Base-by-base conservation (phyloP, 2,329 filamentous ascomycete genomes). In the Penicillium sp. region DNA sequence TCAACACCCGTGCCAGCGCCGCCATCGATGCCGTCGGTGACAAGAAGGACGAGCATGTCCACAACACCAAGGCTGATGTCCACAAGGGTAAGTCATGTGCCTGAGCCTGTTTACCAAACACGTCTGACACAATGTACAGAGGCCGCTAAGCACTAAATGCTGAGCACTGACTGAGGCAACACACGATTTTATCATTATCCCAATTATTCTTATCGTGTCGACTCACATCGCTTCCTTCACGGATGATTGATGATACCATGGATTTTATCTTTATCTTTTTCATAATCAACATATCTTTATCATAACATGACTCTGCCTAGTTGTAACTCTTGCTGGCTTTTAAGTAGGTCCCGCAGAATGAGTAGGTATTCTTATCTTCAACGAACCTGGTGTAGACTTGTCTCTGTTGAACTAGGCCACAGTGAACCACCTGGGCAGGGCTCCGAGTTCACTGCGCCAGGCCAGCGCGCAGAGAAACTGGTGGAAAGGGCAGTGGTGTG, bases 1-100 rank as follows among this genome's bases (percentile, higher is more conserved):
- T 82, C 49, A 66, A 72, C 65, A 82, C 78, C 66, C 82, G 83
- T 56, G 73, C 73, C 62, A 72, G 68, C 41, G 79, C 78, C 53
- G 79, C 76, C 48, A 72, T 77, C 63, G 75, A 76, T 56, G 78
- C 79, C 46, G 57, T 72, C 40, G 55, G 60, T 53, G 77, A 81
- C 73, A 81, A 81, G 76, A 40, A 75, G 35, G 72, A 80, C 55
- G 72, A 81, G 74, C 50, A 58, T 56, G 73, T 73, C 66, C 78
- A 81, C 71, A 72, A 81, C 59, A 59, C 54, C 38, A 62, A 62
- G 51, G 58, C 58, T 15, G 56, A 59, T 54, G 56, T 56, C 46
- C 47, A 60, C 54, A 60, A 60, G 55, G 54, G 58, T 60, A 53
- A 44, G 57, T 18, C 25, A 9, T 20, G 10, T 3, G 9, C 2